Percentiles rank a stretch among this genome's conserved stretches.
These are phyloP conservation scores for Suillus variegatus DNA, from an alignment of 768 basidiomycete genomes.

Conservation along the genomic window DNA sequence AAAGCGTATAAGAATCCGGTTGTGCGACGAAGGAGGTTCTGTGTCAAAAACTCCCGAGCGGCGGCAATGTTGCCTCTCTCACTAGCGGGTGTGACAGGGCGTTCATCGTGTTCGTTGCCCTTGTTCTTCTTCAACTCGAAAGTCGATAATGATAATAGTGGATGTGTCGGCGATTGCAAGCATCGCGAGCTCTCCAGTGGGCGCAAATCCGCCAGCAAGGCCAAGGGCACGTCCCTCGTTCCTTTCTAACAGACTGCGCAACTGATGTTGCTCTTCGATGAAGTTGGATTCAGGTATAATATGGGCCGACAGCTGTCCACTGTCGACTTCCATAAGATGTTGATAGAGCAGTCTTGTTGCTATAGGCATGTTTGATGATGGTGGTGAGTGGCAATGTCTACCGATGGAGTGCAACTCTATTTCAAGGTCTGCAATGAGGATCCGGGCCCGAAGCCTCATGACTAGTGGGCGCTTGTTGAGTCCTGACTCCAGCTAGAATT, in stretches of 20 bases:
- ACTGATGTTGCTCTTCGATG: conserved; percentile 22
- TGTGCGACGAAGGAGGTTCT: conserved; percentile 30
- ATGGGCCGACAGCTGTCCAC: conserved; percentile 19
- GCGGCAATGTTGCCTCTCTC: neutral
- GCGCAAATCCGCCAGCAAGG: conserved; percentile 27
- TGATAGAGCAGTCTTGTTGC: conserved; percentile 25
- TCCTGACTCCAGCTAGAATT: neutral
- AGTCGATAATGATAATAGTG: conserved; percentile 29
- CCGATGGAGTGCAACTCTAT: neutral
- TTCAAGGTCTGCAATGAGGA: neutral
- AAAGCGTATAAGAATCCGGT: conserved; percentile 32
- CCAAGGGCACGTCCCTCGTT: conserved; percentile 36
- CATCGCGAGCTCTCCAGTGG: conserved; percentile 23
- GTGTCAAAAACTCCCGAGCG: conserved; percentile 29
- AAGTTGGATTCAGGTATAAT: conserved; percentile 21
- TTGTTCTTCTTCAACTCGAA: conserved; percentile 22
- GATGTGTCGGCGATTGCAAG: conserved; percentile 30
- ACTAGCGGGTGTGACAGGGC: conserved; percentile 18
- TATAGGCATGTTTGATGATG: conserved; percentile 12
- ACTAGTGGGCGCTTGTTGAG: neutral
- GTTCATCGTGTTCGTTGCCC: conserved; percentile 34
- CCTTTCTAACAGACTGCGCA: conserved; percentile 27
- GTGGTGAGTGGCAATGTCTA: neutral
- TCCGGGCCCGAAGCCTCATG: neutral
- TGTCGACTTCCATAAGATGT: conserved; percentile 27